A percentile compares a stretch with the other conserved stretches of the same genome.
phyloP scores from a whole-genome alignment of 1,284 basidiomycete species.

The Rhodotorula sp. region DNA sequence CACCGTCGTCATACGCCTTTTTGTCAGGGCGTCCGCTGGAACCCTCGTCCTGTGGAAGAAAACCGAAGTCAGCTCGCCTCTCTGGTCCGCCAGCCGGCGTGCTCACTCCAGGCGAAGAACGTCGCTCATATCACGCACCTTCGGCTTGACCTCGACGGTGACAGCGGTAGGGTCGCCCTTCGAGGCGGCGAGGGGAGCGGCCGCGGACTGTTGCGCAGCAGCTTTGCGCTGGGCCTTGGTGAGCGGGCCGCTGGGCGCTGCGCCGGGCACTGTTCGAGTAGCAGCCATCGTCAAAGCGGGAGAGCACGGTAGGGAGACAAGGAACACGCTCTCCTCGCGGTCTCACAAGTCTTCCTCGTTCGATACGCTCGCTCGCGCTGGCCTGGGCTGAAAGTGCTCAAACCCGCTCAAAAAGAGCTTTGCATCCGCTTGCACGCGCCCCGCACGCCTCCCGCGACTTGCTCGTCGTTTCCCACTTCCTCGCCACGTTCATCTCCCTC shows the following conservation, averaged over 20 bases:
- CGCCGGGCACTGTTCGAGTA: conserved; percentile 9
- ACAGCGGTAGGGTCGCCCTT: neutral
- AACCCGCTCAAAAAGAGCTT: too few species aligned
- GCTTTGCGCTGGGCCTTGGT: conserved; percentile 15
- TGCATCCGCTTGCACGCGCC: too few species aligned
- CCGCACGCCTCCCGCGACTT: too few species aligned
- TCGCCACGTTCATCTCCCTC: too few species aligned
- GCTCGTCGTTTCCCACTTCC: too few species aligned
- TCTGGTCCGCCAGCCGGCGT: too few species aligned
- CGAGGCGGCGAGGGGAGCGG: neutral
- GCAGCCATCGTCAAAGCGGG: neutral
- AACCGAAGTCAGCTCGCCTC: neutral
- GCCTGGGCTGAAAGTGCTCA: too few species aligned
- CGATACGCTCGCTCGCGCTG: too few species aligned
- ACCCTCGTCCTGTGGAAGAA: conserved; percentile 9
- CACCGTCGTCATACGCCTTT: conserved; percentile 29
- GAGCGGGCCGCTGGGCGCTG: neutral
- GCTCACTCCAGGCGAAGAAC: neutral
- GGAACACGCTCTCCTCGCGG: too few species aligned
- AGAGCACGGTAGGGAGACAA: too few species aligned
- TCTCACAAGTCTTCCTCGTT: too few species aligned
- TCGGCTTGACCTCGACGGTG: conserved; percentile 4
- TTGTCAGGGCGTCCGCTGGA: conserved; percentile 31
- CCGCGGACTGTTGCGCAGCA: neutral
- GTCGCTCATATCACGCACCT: neutral